Conservation (phyloP, 1,139 yeast species). For the Geotrichum phurueaensis region DNA sequence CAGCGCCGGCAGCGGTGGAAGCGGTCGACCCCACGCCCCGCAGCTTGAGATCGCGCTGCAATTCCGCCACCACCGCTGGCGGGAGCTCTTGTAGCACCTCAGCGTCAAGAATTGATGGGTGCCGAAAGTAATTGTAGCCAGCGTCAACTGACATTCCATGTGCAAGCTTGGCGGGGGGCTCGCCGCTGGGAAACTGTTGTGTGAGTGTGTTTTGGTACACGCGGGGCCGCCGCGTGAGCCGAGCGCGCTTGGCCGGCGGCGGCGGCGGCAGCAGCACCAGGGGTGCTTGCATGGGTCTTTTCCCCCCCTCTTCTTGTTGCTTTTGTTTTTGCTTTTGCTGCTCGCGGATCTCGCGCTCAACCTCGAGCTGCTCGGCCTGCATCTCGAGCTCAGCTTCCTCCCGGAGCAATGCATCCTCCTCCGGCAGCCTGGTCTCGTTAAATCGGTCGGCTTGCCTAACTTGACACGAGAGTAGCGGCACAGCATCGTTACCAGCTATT, state of each 20-base stretch:
- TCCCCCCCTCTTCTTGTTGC: not conserved
- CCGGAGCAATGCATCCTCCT: not conserved
- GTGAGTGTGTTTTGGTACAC: slow-evolving; percentile 11
- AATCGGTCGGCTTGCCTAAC: not conserved
- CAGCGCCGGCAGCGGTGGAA: not conserved
- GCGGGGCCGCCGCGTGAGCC: not conserved
- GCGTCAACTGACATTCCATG: too few relatives aligned
- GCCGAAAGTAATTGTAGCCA: slow-evolving; percentile 3
- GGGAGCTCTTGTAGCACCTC: slow-evolving; percentile 5
- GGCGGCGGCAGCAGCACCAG: not conserved
- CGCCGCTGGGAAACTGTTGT: not conserved
- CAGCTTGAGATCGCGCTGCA: slow-evolving; percentile 1
- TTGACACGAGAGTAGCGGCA: too few relatives aligned
- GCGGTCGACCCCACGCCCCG: not conserved
- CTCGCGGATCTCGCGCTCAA: not conserved
- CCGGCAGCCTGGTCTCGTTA: not conserved
- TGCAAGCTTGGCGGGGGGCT: too few relatives aligned
- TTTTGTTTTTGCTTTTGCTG: not conserved
- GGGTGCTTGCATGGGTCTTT: not conserved
- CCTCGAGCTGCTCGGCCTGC: not conserved
- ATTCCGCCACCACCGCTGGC: not conserved
- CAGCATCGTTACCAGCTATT: not conserved
- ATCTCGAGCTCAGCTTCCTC: not conserved
- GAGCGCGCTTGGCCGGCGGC: not conserved
- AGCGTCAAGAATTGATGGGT: not conserved